phyloP scores from a whole-genome alignment of 192 early-diverging fungal genomes.

The Globomyces pollinis-pini region DNA sequence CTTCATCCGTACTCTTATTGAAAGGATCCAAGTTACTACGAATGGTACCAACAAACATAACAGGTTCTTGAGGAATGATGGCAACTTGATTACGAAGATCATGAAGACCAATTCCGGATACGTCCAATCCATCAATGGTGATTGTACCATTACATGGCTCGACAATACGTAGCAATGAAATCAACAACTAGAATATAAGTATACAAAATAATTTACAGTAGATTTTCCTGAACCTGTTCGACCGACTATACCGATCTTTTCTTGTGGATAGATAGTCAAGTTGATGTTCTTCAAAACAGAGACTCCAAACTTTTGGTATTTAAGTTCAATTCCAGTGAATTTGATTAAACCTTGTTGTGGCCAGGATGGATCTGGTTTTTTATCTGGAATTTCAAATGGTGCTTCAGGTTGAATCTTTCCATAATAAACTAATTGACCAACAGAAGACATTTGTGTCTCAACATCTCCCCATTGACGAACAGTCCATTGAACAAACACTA shows the following conservation, averaged over 20 bases:
- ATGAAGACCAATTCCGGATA: conserved; percentile 52
- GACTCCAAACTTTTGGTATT: conserved; percentile 58
- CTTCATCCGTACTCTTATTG: conserved; percentile 44
- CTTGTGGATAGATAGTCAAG: conserved; percentile 55
- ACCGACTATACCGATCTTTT: conserved; percentile 90
- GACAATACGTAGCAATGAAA: conserved; percentile 40
- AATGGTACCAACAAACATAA: conserved; percentile 65
- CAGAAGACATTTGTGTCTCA: conserved; percentile 50
- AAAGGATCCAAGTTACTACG: conserved; percentile 85
- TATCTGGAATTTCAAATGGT: conserved; percentile 42
- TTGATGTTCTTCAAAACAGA: conserved; percentile 69
- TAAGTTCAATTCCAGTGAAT: conserved; percentile 59
- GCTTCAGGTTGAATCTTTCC: conserved; percentile 35
- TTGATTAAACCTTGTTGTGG: conserved; percentile 34
- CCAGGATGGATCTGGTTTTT: conserved; percentile 15
- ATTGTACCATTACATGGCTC: conserved; percentile 47
- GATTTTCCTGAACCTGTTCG: conserved; percentile 38
- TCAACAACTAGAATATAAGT: conserved; percentile 23
- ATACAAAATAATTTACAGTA: conserved; percentile 4
- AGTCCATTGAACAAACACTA: conserved; percentile 58
- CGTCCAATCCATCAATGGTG: conserved; percentile 67
- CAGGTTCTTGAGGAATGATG: conserved; percentile 86
- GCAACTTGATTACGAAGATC: conserved; percentile 63
- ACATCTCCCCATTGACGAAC: conserved; percentile 55
- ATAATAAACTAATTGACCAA: conserved; percentile 50